Evolutionary conservation across 768 basidiomycete species (phyloP).

Genomic region (Pulveroboletus ravenelii): DNA sequence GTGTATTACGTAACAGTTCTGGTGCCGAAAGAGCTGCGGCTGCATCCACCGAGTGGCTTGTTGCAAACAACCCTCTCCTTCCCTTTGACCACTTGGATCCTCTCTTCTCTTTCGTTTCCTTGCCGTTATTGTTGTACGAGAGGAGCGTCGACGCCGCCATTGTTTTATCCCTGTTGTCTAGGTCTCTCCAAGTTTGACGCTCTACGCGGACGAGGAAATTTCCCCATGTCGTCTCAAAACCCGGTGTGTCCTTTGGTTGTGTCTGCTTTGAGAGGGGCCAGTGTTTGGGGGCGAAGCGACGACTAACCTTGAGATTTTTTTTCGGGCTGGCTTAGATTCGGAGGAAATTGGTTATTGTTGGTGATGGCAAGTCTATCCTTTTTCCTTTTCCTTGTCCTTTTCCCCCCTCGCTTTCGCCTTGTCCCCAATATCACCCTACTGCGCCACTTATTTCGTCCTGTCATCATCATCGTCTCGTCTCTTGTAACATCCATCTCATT

Average conservation of each 20-base stretch:
- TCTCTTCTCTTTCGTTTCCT: not conserved
- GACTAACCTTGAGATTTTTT: not conserved
- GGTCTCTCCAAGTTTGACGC: not conserved
- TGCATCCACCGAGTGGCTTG: slow-evolving; percentile 21
- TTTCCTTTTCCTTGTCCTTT: no score
- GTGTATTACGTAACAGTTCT: slow-evolving; percentile 24
- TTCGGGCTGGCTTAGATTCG: slow-evolving; percentile 56
- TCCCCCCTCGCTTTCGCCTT: not conserved
- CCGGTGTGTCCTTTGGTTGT: slow-evolving; percentile 41
- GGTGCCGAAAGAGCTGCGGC: slow-evolving; percentile 28
- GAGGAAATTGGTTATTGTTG: slow-evolving; percentile 93
- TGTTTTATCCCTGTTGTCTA: not conserved
- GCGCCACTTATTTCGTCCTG: not conserved
- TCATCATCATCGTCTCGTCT: no score
- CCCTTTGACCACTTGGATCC: slow-evolving; percentile 13
- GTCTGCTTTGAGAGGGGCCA: not conserved
- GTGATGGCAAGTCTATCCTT: slow-evolving; percentile 66
- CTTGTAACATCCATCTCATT: not conserved
- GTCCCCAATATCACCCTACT: no score
- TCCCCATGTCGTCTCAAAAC: slow-evolving; percentile 47
- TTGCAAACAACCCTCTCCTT: slow-evolving; percentile 17
- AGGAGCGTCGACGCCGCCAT: not conserved
- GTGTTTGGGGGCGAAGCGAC: not conserved
- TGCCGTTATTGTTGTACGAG: not conserved
- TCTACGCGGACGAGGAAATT: not conserved